phyloP scores from a whole-genome alignment of 179 eudicot genomes.

The Actinidia arguta region DNA sequence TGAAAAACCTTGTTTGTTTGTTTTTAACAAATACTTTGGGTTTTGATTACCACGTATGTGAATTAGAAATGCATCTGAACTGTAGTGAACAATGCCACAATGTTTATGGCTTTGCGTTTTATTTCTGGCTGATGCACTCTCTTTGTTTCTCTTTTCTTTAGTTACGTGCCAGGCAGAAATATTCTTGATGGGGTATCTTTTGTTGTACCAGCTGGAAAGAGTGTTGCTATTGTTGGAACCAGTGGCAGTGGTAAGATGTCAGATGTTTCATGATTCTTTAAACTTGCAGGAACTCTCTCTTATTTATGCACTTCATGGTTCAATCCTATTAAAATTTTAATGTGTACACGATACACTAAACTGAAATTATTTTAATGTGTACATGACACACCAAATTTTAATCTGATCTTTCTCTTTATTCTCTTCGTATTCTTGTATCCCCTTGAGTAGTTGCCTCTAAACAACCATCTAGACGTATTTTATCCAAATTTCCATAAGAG shows the following conservation, averaged over 20 bases:
- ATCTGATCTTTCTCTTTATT: conserved; percentile 1
- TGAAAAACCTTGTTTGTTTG: not conserved
- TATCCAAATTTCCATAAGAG: not conserved
- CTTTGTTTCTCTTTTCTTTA: conserved; percentile 32
- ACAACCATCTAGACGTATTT: not conserved
- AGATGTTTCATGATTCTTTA: conserved; percentile 14
- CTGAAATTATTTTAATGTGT: not conserved
- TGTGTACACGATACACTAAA: not conserved
- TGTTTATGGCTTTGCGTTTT: not conserved
- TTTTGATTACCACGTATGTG: not conserved
- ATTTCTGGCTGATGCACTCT: conserved; percentile 16
- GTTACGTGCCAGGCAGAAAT: conserved; percentile 88
- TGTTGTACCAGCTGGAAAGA: conserved; percentile 87
- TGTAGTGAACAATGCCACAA: not conserved
- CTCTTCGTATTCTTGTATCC: no score
- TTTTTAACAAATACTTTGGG: not conserved
- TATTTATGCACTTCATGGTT: not conserved
- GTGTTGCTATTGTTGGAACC: conserved; percentile 98
- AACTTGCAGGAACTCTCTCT: no score
- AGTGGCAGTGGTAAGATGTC: conserved; percentile 94
- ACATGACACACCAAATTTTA: no score
- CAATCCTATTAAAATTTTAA: not conserved
- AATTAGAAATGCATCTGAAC: not conserved
- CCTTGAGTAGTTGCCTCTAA: not conserved
- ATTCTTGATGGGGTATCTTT: conserved; percentile 98